Base-by-base conservation (phyloP, 768 basidiomycete species). In the Hortiboletus campestris region DNA sequence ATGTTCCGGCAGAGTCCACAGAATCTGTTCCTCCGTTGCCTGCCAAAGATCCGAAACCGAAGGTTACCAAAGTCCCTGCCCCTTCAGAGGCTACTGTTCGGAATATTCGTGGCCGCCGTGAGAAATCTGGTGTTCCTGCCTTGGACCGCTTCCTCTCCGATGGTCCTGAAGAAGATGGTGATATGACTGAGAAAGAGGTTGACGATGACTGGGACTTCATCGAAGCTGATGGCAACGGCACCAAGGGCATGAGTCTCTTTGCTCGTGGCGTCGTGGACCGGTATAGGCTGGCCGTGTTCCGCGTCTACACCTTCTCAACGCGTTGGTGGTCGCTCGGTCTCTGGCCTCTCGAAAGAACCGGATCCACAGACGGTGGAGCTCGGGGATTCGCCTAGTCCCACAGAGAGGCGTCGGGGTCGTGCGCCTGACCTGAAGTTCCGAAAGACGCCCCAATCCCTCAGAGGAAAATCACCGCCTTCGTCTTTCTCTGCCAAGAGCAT, bases 151-250 rank as follows among this genome's bases (percentile, higher is more conserved):
- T 85, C 65, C 72, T 90, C 29, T 80, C 81, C 14, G 85, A 84
- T 66, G 78, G 71, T 38, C 73, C 72, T 55, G 77, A 77, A 29
- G 78, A 75, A 55, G 77, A 78, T 17, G 76, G 63, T 2, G 74
- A 74, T 31, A 67, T 65, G 52, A 75, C 74, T 19, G 78, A 78
- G 63, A 74, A 53, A 49, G 72, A 73, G 19, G 84, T 86, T 51
- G 91, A n/a, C n/a, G n/a, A 92, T 40, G 93, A 94, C 53, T 96
- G 94, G 93, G 93, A 94, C 80, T 83, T 94, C 59, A 80, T 96
- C 57, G 90, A 93, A 38, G 89, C 75, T 6, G 87, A 88, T 59
- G 85, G 84, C 57, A 93, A 94, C 58, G 91, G 91, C 17, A 75
- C 86, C 25, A 85, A 86, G 65, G 91, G 85, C 8, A 82, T 84